Base-by-base conservation (phyloP, 2,329 filamentous ascomycete species). In the Ceratocystis albifundus region DNA sequence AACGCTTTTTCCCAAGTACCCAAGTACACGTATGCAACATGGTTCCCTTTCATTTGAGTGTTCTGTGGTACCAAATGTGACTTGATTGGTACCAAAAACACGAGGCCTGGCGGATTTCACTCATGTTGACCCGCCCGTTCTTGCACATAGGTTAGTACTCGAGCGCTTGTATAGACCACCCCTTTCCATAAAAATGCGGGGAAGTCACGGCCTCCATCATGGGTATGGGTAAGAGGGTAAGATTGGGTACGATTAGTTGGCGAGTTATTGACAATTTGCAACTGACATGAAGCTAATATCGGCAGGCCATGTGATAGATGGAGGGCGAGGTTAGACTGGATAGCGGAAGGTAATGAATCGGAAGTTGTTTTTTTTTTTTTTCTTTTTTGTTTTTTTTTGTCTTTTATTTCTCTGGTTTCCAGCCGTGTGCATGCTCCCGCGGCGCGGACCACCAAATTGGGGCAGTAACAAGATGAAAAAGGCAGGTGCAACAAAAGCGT, bases 181-280 rank as follows among this genome's bases (percentile, higher is more conserved):
- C 22, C 48, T n/a, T 53, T 53, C 48, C n/a, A 25, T 30, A 17
- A 36, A 32, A 59, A 36, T 59, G 55, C 55, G 55, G 55, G 55
- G 55, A 59, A 59, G 28, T 10, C 55, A 59, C 30, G 15, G 28
- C 12, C 22, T 10, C 10, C n/a, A n/a, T 15, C 32, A 59, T 36
- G 55, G 55, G 17, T 36, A 10, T 59, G 17, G 17, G 55, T 59
- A 17, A 59, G 28, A n/a, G n/a, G n/a, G n/a, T n/a, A n/a, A n/a
- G n/a, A n/a, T n/a, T 59, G 17, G 17, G 55, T 59, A 17, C 36
- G 28, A 59, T 30, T 41, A 41, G 36, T 41, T 12, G 4, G 36
- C 15, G 12, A 4, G 36, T 41, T 12, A 4, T 41, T 36, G 55
- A 10, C 10, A n/a, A 20, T 36, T 53, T 28, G 20, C 15, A 15